Evolutionary conservation across 192 early-diverging fungal species (phyloP), one percentile per base, ranked within the genome.

Genomic region (Coemansia sp.): DNA sequence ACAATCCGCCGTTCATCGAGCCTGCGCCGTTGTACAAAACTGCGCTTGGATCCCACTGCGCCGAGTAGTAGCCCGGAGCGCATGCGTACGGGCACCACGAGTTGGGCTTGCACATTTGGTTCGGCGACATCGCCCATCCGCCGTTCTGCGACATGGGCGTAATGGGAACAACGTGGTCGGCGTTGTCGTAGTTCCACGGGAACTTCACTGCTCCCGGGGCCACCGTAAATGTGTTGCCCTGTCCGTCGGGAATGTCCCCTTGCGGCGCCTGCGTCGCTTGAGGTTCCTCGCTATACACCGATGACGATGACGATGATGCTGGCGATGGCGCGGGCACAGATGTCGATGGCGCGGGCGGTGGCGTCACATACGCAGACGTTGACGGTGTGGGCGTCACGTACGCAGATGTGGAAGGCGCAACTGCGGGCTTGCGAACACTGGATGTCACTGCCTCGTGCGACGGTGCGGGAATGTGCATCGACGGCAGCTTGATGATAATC

Each of bases 71-170:
- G 2, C 78, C 78, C 0, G 78, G 59, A 2, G 62, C 66, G 17
- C 78, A 81, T 2, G 78, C 78, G 48, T 81, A 81, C 0, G 78
- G 78, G 25, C 78, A 81, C 78, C 78, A 81, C 0, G 59, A 55
- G 50, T 55, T 55, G 10, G 72, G 55, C 64, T 0, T 62, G 64
- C 78, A 81, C 51, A 27, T n/a, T 41, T 81, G 78, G 69, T 81
- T 43, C 0, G 78, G 78, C 62, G 78, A 81, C 78, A 81, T 81
- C 14, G 78, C 78, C 78, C 78, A 81, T 4, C 78, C 78, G 27
- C 69, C 78, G 63, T 81, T 81, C 7, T 43, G 35, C 1, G 32
- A 37, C 19, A 0, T 1, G 3, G 78, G 78, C 1, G 78, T 81
- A 9, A 81, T 62, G 0, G 73, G 78, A 2, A 81, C 70, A 0